Base-by-base conservation (phyloP, 306 rosid species). In the Citrullus colocynthis region DNA sequence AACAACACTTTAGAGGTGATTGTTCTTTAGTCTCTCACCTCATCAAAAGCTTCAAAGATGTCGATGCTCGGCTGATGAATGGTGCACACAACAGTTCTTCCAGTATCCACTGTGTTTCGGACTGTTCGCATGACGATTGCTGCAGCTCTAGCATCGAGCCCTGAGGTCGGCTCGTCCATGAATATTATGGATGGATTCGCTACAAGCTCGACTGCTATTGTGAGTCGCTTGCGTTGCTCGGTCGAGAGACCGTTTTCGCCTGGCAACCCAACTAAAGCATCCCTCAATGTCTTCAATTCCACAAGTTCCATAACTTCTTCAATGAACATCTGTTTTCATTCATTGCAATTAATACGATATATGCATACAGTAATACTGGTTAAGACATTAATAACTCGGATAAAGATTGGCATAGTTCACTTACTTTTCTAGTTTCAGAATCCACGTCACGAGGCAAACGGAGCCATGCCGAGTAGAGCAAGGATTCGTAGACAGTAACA, bases 381-480 rank as follows among this genome's bases (percentile, higher is more conserved):
- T 17, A 32, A 3, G 21, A 64, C 71, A 64, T 36, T 7, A 2
- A 0, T 57, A 64, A 65, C 73, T 30, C 14, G 7, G 11, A 63
- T 65, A 65, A 5, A 49, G 30, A 44, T 69, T 2, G 36, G 36
- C 37, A 6, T 71, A 49, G 45, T 79, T 73, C 8, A 52, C 20
- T 52, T 48, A 91, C 97, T 90, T 81, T 84, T 87, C 90, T 82
- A 21, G 87, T 82, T 66, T 82, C 76, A n/a, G 82, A 44, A 76
- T 87, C 79, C 7, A 91, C 83, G 49, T 85, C 84, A 9, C 83
- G 71, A 8, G 94, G 78, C 64, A 89, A 80, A 78, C 97, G 95
- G 74, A 91, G 91, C 97, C 94, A 91, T 4, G 93, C 94, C 1
- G 93, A 91, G 85, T 85, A 91, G 59, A 89, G 79, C 78, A 91